These are phyloP conservation scores for Moesziomyces antarcticus DNA, from an alignment of 1,284 basidiomycete genomes.

Conservation along the genomic window DNA sequence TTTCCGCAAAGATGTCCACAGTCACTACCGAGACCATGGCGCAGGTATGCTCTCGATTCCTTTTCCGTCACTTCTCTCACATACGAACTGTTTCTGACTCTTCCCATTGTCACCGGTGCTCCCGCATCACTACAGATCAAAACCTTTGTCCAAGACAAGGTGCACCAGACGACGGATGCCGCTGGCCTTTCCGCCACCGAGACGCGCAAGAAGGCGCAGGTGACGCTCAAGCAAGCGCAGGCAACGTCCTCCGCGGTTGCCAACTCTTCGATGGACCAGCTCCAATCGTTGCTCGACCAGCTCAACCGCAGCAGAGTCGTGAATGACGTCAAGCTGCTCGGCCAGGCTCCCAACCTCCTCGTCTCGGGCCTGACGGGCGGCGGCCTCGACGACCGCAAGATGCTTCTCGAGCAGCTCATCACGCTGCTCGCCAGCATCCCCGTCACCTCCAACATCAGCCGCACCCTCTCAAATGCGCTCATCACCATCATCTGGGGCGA, in stretches of 20 bases:
- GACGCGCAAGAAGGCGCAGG: slow-evolving; percentile 16
- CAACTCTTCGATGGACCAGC: slow-evolving; percentile 12
- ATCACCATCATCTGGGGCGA: slow-evolving; percentile 69
- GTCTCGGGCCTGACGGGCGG: slow-evolving; percentile 20
- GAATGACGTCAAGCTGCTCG: slow-evolving; percentile 39
- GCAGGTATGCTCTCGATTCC: slow-evolving; percentile 8
- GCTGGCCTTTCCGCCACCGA: slow-evolving; percentile 31
- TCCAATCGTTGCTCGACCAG: slow-evolving; percentile 28
- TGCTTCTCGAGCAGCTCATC: slow-evolving; percentile 56
- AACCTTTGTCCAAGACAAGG: slow-evolving; percentile 31
- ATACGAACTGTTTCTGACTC: neutral
- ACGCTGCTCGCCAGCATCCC: slow-evolving; percentile 51
- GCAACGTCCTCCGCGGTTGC: slow-evolving; percentile 9
- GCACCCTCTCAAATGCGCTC: slow-evolving; percentile 30
- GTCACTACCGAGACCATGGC: slow-evolving; percentile 26
- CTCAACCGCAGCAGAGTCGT: slow-evolving; percentile 33
- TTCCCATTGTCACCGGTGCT: neutral
- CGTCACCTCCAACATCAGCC: slow-evolving; percentile 37
- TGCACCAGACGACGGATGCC: slow-evolving; percentile 29
- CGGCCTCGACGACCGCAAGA: slow-evolving; percentile 55
- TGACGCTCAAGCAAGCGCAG: slow-evolving; percentile 20
- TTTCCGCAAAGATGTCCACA: slow-evolving; percentile 6
- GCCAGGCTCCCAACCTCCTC: slow-evolving; percentile 32
- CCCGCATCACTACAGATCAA: slow-evolving; percentile 12
- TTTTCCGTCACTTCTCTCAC: neutral